phyloP scores from a whole-genome alignment of 176 grass and related monocot genomes.

The Triticum turgidum region DNA sequence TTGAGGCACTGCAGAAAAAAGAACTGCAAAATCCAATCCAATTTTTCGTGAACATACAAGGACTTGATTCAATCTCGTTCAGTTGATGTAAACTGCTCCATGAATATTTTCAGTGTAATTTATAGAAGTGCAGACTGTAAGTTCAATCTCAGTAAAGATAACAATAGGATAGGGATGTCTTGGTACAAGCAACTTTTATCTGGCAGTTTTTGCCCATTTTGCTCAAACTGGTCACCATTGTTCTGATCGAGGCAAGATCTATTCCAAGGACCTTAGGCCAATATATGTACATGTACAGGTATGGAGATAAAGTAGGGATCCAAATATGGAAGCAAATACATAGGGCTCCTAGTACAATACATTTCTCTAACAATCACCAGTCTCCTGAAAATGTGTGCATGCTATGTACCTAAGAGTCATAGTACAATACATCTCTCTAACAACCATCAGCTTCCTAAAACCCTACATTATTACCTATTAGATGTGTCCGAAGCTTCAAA shows the following conservation, averaged over 20 bases:
- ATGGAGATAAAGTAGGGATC: neutral
- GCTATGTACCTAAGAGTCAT: neutral
- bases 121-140: neutral
- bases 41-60: neutral
- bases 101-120: neutral
- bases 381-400: neutral
- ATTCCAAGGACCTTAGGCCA: neutral
- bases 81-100: slow-evolving; percentile 19
- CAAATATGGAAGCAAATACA: neutral
- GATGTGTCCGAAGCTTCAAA: neutral
- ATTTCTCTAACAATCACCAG: neutral
- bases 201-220: neutral
- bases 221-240: neutral
- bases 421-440: too few species aligned
- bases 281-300: neutral
- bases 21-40: too few species aligned
- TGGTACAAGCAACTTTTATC: neutral
- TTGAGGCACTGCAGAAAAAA: too few species aligned
- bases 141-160: neutral
- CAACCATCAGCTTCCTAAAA: too few species aligned
- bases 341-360: neutral
- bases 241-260: neutral
- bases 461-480: neutral
- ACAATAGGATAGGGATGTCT: too few species aligned
- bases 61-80: neutral